Evolutionary conservation across 768 basidiomycete genomes (phyloP), one percentile per base, ranked within the genome.

Genomic region (Cubamyces sp.): DNA sequence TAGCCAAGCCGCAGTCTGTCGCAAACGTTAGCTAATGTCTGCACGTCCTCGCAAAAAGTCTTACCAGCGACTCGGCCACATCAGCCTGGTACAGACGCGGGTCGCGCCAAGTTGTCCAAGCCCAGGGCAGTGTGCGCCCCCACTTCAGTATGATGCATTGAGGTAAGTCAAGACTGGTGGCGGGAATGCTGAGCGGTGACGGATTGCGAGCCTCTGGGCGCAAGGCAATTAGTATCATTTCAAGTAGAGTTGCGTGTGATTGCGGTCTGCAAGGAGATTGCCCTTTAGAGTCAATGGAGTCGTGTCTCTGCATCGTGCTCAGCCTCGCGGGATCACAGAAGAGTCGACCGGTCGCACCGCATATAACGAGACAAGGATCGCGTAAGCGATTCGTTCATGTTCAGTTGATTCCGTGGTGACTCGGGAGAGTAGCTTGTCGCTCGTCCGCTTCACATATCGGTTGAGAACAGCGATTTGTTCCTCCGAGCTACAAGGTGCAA

Each of bases 81-180:
- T 87, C 87, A 1, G 80, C 74, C 39, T 84, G 73, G 28, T 80
- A 76, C 41, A 75, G 70, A 21, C 83, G 79, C 60, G 76, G 75
- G 66, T 90, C 88, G 49, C 74, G 70, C 87, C 88, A 91, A 7
- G 80, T 71, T 12, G 69, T 73, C 89, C 91, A 92, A 56, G 77
- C 78, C 89, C 90, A 91, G 1, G 82, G 79, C 3, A 88, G 70
- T 12, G 81, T 73, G 12, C 77, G 64, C 30, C 84, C 83, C 84
- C 86, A 90, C 62, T 74, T 74, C n/a, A 88, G 56, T n/a, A 91
- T 69, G 21, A 88, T 77, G 6, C 49, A 71, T 60, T 82, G 80
- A 12, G 87, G 72, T 47, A 67, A 58, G 69, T 85, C 81, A 6
- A 81, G 70, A 19, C 66, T 56, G 26, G 62, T 46, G 16, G 50